phyloP scores from a whole-genome alignment of 2,329 filamentous ascomycete genomes.

The Sporothrix variecibatus region DNA sequence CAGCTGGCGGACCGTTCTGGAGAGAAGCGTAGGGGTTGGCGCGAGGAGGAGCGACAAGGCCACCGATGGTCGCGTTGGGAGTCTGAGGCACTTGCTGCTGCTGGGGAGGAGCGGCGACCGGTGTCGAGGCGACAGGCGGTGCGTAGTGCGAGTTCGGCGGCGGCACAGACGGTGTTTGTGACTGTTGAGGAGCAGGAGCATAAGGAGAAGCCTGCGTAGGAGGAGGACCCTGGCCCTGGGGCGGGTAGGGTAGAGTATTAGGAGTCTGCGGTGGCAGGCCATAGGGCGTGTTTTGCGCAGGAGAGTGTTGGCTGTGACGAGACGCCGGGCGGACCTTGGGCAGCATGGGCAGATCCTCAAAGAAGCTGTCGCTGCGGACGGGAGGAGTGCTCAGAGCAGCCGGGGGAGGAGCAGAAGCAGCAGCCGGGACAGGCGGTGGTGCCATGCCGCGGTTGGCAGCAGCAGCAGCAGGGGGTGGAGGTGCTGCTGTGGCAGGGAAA shows the following conservation, averaged over 20 bases:
- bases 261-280: slow-evolving; percentile 25
- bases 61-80: slow-evolving; percentile 14
- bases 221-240: slow-evolving; percentile 27
- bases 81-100: not conserved
- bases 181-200: slow-evolving; percentile 24
- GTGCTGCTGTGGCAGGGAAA: slow-evolving; percentile 18
- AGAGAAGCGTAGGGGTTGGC: slow-evolving; percentile 56
- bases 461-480: slow-evolving; percentile 36
- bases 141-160: slow-evolving; percentile 32
- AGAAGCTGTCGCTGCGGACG: slow-evolving; percentile 59
- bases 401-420: slow-evolving; percentile 22
- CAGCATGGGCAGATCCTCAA: slow-evolving; percentile 72
- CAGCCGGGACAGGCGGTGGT: not conserved
- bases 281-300: slow-evolving; percentile 43
- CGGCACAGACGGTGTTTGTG: slow-evolving; percentile 34
- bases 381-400: slow-evolving; percentile 26
- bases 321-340: slow-evolving; percentile 63
- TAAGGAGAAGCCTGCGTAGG: slow-evolving; percentile 33
- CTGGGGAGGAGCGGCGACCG: not conserved
- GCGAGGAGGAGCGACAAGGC: slow-evolving; percentile 55
- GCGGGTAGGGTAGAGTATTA: not conserved
- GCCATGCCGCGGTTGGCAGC: slow-evolving; percentile 33
- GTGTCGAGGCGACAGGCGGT: slow-evolving; percentile 22
- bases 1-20: slow-evolving; percentile 37
- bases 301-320: slow-evolving; percentile 53